Evolutionary conservation across 2,329 filamentous ascomycete genomes (phyloP), one percentile per base, ranked within the genome.

Genomic region (Claviceps capensis): DNA sequence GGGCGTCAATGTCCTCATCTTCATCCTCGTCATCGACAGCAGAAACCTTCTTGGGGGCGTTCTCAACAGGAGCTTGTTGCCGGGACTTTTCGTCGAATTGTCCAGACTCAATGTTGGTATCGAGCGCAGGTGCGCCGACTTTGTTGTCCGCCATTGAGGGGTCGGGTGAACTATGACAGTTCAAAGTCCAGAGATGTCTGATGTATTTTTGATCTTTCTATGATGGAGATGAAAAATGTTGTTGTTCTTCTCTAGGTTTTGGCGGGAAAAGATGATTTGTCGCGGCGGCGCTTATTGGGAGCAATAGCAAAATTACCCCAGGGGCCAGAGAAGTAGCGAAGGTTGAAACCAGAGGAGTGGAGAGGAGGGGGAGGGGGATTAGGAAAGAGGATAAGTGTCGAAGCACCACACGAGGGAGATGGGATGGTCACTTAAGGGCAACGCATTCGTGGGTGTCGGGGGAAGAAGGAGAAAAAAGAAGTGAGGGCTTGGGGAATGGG

Each of bases 1-100:
- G 76, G 63, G 83, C 81, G 64, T 94, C 86, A 59, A 95, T 88
- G 66, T 91, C 85, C 71, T 88, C 85, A 61, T 88, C 85, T 34
- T 71, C 66, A 46, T 86, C 85, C 22, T 89, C 84, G 48, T 87
- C 83, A 5, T 83, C 82, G 48, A 63, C 65, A 62, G 71, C 72
- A 54, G 30, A 11, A 11, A 64, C 61, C 61, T 70, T 68, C 62
- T 67, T 66, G 43, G 66, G 57, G 47, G 64, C 59, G 41, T 63
- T 61, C 55, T 66, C 63, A 53, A 68, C 56, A 55, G 61, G 58
- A 53, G 55, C 59, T 49, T 53, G 42, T 40, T 50, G 59, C 57
- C 65, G 69, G 53, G 67, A 69, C 73, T 83, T 83, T 73, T 85
- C 81, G 66, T 82, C 75, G 66, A 84, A 83, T 65, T 73, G 70